Base-by-base conservation (phyloP, 1,139 yeast genomes). In the Candida gigantensis region DNA sequence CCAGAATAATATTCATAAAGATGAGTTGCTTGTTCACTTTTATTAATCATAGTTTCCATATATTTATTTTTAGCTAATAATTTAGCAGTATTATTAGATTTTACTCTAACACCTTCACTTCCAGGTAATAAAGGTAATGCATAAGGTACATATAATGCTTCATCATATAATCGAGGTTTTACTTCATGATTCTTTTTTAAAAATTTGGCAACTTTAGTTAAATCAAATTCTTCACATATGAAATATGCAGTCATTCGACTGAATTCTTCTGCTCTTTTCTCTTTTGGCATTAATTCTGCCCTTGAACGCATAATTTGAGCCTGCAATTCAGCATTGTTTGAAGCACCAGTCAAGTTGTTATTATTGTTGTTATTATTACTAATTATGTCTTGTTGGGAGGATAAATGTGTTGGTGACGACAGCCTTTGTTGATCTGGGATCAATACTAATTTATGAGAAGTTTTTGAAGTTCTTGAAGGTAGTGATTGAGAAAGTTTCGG, bases 1-100 rank as follows among this genome's bases (percentile, higher is more conserved):
- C 96, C 96, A 1, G 95, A 84, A 53, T 82, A 89, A 55, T 87
- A 90, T 52, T 89, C 97, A 55, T 82, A 89, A 55, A 89, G 86
- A 57, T 90, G 96, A 60, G 89, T 96, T 26, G 87, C 74, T 53
- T 82, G 89, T 58, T 89, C 97, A 33, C 87, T 80, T 31, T 77
- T 77, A 51, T 86, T 86, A 42, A 90, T 85, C 52, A 86, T 65
- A 35, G 81, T 78, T 54, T 89, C 97, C 78, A 88, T 74, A 59
- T 57, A 75, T 54, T 58, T 78, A 62, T 66, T 84, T 58, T 66
- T 90, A 60, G 60, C 86, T 66, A 55, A 74, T 57, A 59, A 68
- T 60, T 79, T 82, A 16, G 80, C 80, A 2, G 87, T 72, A 35
- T 85, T 79, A 50, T 88, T 87, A 4, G 96, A 85, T 54, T 80